Percentiles rank a stretch among this genome's conserved stretches.
phyloP scores from a whole-genome alignment of 75 land plant species.

The Pinus tabuliformis region DNA sequence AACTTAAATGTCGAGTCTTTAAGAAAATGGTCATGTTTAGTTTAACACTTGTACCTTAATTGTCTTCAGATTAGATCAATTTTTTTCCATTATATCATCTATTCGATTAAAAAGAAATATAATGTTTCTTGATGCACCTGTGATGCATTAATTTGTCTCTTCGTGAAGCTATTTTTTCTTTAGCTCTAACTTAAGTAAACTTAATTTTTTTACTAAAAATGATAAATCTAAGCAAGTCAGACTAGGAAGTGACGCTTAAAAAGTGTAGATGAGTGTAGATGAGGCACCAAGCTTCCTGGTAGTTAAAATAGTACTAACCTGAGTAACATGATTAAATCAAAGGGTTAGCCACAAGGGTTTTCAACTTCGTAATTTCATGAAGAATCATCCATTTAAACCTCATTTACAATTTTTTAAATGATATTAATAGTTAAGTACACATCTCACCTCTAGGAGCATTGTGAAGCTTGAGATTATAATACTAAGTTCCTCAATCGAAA shows the following conservation, averaged over 20 bases:
- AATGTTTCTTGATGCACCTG: background rate
- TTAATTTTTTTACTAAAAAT: background rate
- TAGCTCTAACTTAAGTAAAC: background rate
- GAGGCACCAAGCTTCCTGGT: background rate
- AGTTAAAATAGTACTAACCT: background rate
- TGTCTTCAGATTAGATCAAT: background rate
- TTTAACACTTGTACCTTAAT: background rate
- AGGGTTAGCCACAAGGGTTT: background rate
- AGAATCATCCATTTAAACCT: background rate
- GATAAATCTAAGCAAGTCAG: background rate
- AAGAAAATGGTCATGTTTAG: too few relatives aligned
- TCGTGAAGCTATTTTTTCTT: background rate
- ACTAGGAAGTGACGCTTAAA: background rate
- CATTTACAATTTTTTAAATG: slow-evolving; percentile 2
- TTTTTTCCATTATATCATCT: background rate
- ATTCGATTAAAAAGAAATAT: background rate
- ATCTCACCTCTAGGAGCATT: background rate
- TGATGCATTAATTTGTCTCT: background rate
- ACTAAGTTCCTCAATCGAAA: background rate
- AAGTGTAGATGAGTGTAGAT: too few relatives aligned
- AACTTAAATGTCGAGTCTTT: too few relatives aligned
- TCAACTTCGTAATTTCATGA: background rate
- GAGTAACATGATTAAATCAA: background rate
- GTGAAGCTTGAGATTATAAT: background rate
- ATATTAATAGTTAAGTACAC: background rate